These are phyloP conservation scores for Endoconidiophora laricicola DNA, from an alignment of 2,329 filamentous ascomycete genomes.

Conservation along the genomic window DNA sequence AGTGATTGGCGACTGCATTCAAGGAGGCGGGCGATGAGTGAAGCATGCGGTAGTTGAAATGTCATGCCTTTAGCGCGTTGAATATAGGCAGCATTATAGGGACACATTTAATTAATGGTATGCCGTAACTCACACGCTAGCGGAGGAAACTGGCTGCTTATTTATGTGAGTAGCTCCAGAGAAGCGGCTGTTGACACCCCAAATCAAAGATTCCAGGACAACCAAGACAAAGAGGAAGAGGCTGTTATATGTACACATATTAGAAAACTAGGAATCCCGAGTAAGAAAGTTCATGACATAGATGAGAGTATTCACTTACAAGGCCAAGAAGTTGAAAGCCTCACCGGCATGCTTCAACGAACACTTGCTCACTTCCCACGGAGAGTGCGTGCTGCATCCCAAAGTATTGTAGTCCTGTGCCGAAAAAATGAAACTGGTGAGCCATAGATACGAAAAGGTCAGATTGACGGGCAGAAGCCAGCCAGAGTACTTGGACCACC, in stretches of 20 bases:
- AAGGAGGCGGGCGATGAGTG: too few species aligned
- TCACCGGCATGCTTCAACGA: slow-evolving; percentile 15
- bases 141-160: not conserved
- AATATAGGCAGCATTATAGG: too few species aligned
- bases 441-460: slow-evolving; percentile 17
- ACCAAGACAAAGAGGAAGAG: slow-evolving; percentile 6
- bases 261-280: not conserved
- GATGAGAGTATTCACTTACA: slow-evolving; percentile 13
- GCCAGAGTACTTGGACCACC: slow-evolving; percentile 15
- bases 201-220: slow-evolving; percentile 1
- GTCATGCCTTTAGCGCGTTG: too few species aligned
- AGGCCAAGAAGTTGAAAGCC: slow-evolving; percentile 17
- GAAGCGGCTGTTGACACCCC: not conserved
- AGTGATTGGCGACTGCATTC: not conserved
- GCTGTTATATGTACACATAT: not conserved
- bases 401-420: slow-evolving; percentile 15
- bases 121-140: too few species aligned
- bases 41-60: too few species aligned
- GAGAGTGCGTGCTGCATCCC: slow-evolving; percentile 11
- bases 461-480: slow-evolving; percentile 15
- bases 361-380: slow-evolving; percentile 10
- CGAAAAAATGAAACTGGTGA: slow-evolving; percentile 18
- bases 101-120: too few species aligned
- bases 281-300: not conserved
- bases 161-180: not conserved